These are phyloP conservation scores for Brachypodium distachyon DNA, from an alignment of 202 grass and related monocot genomes.

Conservation along the genomic window DNA sequence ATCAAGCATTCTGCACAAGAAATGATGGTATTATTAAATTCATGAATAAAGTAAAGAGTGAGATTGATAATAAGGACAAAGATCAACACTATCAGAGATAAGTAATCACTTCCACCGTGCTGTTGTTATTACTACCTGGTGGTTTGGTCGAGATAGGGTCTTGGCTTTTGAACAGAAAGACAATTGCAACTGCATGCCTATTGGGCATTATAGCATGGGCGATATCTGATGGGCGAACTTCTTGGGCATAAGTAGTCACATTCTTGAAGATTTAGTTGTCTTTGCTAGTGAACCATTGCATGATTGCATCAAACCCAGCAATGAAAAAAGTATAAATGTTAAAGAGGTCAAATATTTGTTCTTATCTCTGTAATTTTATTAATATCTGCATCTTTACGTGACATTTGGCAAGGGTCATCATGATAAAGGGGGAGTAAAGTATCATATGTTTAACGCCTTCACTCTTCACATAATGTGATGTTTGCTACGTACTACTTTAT, in stretches of 20 bases:
- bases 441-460: background rate
- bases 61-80: conserved; percentile 15
- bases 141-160: conserved; percentile 21
- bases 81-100: conserved; percentile 11
- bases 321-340: background rate
- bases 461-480: background rate
- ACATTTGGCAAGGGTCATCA: background rate
- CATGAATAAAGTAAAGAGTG: conserved; percentile 15
- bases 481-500: conserved; percentile 7
- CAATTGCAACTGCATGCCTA: conserved; percentile 22
- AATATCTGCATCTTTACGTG: background rate
- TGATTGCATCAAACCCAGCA: conserved; percentile 1
- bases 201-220: conserved; percentile 12
- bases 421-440: background rate
- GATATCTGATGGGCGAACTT: background rate
- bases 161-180: conserved; percentile 23
- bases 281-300: conserved; percentile 1
- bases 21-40: conserved; percentile 16
- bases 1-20: conserved; percentile 33
- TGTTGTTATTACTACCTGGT: conserved; percentile 46
- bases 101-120: conserved; percentile 31
- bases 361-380: background rate
- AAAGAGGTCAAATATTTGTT: background rate
- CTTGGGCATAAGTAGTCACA: background rate
- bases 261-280: conserved; percentile 12